Evolutionary conservation across 2,329 filamentous ascomycete genomes (phyloP).

Genomic region (Lasiodiplodia citricola): DNA sequence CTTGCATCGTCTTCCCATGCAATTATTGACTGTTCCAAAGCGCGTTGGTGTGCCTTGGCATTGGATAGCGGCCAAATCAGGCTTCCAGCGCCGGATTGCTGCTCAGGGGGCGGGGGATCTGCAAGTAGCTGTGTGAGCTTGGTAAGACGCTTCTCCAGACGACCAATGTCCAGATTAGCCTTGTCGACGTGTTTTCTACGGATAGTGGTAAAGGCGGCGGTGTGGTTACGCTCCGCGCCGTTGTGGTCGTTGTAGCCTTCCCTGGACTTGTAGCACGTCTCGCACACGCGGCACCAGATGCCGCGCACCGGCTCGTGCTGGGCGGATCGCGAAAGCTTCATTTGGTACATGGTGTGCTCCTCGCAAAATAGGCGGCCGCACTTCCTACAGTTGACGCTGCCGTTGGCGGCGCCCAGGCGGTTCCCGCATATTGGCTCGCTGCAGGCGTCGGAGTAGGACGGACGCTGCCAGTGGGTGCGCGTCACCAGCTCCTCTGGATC

Average conservation of each 20-base stretch:
- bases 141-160: conserved; percentile 89
- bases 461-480: conserved; percentile 84
- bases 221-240: conserved; percentile 73
- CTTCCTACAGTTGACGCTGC: conserved; percentile 89
- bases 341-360: conserved; percentile 99
- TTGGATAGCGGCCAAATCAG: conserved; percentile 65
- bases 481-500: conserved; percentile 93
- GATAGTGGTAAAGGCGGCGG: conserved; percentile 70
- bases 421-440: conserved; percentile 87
- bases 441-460: conserved; percentile 76
- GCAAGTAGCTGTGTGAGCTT: conserved; percentile 85
- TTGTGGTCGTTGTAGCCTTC: conserved; percentile 93
- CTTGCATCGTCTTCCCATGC: conserved; percentile 91
- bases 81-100: conserved; percentile 54
- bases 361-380: conserved; percentile 96
- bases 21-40: conserved; percentile 88
- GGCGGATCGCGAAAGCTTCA: conserved; percentile 91
- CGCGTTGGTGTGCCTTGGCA: conserved; percentile 74
- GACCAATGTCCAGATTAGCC: conserved; percentile 82
- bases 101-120: conserved; percentile 69
- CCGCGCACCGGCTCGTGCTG: conserved; percentile 88
- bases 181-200: conserved; percentile 81
- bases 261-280: conserved; percentile 98
- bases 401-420: conserved; percentile 76
- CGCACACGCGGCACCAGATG: conserved; percentile 92